Percentiles rank a stretch among this genome's conserved stretches.
These are phyloP conservation scores for Senecio squalidus DNA, from an alignment of 140 eudicot species.

Conservation along the genomic window DNA sequence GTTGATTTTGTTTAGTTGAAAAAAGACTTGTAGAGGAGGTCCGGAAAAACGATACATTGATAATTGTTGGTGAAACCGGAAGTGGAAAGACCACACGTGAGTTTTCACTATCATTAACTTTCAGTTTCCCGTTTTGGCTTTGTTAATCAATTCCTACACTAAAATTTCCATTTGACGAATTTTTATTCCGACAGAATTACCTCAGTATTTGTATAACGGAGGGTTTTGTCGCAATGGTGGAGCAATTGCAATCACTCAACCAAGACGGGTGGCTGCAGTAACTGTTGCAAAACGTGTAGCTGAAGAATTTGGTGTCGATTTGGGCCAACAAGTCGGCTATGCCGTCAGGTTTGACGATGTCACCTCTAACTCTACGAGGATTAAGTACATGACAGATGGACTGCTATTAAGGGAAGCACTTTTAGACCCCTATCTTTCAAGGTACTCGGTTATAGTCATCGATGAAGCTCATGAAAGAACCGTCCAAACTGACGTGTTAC, in stretches of 20 bases:
- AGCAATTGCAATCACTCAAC: slow-evolving; percentile 81
- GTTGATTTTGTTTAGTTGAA: slow-evolving; percentile 39
- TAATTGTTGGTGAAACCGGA: slow-evolving; percentile 97
- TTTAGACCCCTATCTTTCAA: slow-evolving; percentile 80
- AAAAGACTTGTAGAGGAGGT: slow-evolving; percentile 78
- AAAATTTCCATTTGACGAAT: no score
- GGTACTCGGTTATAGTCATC: slow-evolving; percentile 79
- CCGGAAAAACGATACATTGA: slow-evolving; percentile 54
- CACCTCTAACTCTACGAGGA: slow-evolving; percentile 70
- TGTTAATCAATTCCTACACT: background rate
- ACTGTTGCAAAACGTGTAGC: slow-evolving; percentile 96
- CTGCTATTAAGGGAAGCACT: slow-evolving; percentile 93
- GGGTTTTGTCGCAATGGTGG: slow-evolving; percentile 83
- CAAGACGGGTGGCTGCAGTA: slow-evolving; percentile 96
- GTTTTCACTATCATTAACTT: slow-evolving; percentile 29
- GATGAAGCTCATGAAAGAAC: slow-evolving; percentile 99
- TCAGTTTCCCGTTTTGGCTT: background rate
- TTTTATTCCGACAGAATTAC: slow-evolving; percentile 53
- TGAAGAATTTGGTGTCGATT: slow-evolving; percentile 80
- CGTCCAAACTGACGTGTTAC: slow-evolving; percentile 88
- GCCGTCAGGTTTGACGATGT: slow-evolving; percentile 87
- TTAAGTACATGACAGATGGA: slow-evolving; percentile 97
- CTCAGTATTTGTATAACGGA: slow-evolving; percentile 73
- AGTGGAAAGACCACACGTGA: slow-evolving; percentile 99
- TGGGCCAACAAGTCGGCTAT: slow-evolving; percentile 88